Conservation (phyloP, 192 early-diverging fungal genomes). For the Pilaira anomala region DNA sequence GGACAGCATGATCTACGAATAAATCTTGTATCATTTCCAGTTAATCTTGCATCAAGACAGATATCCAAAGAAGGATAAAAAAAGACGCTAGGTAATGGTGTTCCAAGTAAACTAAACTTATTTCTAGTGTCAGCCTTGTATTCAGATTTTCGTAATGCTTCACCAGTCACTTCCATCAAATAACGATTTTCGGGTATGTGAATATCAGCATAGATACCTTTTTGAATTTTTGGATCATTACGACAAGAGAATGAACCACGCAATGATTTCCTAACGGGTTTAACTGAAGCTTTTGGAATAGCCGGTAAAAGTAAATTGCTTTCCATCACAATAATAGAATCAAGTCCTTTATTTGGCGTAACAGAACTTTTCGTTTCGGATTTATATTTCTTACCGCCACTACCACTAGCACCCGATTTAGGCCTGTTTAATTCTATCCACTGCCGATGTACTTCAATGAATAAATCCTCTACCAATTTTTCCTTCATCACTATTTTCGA, state of each 20-base stretch:
- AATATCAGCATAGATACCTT: conserved; percentile 13
- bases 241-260: conserved; percentile 4
- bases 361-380: neutral
- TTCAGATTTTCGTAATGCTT: conserved; percentile 59
- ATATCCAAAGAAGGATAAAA: conserved; percentile 65
- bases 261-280: conserved; percentile 1
- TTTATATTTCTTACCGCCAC: neutral
- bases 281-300: conserved; percentile 12
- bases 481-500: conserved; percentile 1
- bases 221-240: conserved; percentile 11
- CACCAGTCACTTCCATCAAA: conserved; percentile 78
- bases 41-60: conserved; percentile 67
- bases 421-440: conserved; percentile 13
- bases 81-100: conserved; percentile 61
- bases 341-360: neutral
- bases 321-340: conserved; percentile 6
- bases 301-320: neutral
- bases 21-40: conserved; percentile 67
- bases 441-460: conserved; percentile 3
- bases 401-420: neutral
- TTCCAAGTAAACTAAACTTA: conserved; percentile 61
- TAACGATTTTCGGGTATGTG: conserved; percentile 51
- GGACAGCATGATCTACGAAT: conserved; percentile 63
- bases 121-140: conserved; percentile 58
- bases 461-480: conserved; percentile 6